Evolutionary conservation across 345 rosid genomes (phyloP), one percentile per base, ranked within the genome.

Genomic region (Populus davidiana): DNA sequence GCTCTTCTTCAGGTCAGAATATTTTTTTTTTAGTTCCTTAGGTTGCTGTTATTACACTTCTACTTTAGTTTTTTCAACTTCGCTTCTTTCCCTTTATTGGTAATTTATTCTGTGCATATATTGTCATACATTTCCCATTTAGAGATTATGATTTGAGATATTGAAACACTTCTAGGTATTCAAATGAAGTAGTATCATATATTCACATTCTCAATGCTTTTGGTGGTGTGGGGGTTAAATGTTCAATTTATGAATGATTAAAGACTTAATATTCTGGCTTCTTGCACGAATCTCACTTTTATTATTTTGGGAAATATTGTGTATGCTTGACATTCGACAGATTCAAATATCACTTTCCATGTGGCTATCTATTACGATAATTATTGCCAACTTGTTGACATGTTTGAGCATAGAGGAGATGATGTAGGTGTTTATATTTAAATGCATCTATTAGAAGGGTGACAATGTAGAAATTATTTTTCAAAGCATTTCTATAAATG

Each of bases 1-100:
- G 99, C 99, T 43, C 97, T 96, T 82, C 98, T 96, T 86, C 99
- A 96, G 97, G 99, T 96, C 54, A 62, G 50, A 23, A 20, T 43
- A 9, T 38, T 71, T 67, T 23, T 6, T 16, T 27, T 20, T 75
- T 65, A 36, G 14, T 23, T 18, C n/a, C 54, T 64, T 65, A 39
- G 8, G 38, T 56, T 25, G n/a, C 11, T 71, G 13, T 71, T 27
- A 8, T 50, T 74, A 62, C n/a, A 56, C 17, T 75, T 21, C 74
- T 70, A 21, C 41, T 67, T 71, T 77, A 47, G 47, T n/a, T 62
- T 67, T 38, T 54, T 69, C 70, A n/a, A n/a, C 29, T 56, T 56
- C n/a, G 14, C 27, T n/a, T 54, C 27, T 56, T 56, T n/a, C 8
- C 38, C 16, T 23, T 27, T 38, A 25, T 59, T 79, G 65, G 36